phyloP scores from a whole-genome alignment of 352 stramenopile species.

The Phytophthora macrochlamydospora region DNA sequence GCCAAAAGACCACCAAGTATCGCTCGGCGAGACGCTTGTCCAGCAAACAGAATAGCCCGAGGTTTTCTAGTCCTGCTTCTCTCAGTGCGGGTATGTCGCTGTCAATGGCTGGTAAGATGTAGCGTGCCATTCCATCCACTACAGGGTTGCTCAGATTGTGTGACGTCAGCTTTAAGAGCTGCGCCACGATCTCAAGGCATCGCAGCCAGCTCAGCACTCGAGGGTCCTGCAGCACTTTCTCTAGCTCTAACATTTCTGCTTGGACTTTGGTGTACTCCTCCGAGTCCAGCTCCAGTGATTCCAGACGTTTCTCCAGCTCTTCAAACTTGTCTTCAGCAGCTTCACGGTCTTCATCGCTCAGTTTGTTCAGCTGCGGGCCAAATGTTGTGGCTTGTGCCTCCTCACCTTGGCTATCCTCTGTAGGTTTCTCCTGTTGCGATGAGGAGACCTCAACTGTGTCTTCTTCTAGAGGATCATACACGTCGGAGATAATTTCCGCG shows the following conservation, averaged over 20 bases:
- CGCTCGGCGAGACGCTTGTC: slow-evolving; percentile 71
- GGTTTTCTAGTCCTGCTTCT: slow-evolving; percentile 75
- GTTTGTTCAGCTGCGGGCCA: slow-evolving; percentile 29
- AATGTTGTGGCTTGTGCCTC: slow-evolving; percentile 29
- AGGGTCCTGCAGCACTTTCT: slow-evolving; percentile 73
- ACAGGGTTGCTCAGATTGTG: slow-evolving; percentile 71
- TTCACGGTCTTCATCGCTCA: slow-evolving; percentile 62
- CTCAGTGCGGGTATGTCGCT: slow-evolving; percentile 74
- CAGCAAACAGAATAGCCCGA: slow-evolving; percentile 73
- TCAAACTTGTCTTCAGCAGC: slow-evolving; percentile 63
- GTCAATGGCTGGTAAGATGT: slow-evolving; percentile 81
- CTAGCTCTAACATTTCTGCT: slow-evolving; percentile 67
- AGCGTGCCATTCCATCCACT: slow-evolving; percentile 67
- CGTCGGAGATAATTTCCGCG: slow-evolving; percentile 75
- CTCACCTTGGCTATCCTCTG: slow-evolving; percentile 44
- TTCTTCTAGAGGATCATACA: slow-evolving; percentile 76
- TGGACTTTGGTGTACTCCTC: slow-evolving; percentile 65
- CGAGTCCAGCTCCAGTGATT: slow-evolving; percentile 63
- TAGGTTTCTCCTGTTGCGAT: slow-evolving; percentile 29
- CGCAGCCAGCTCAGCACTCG: slow-evolving; percentile 71
- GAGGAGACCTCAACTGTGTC: slow-evolving; percentile 16
- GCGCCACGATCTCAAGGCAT: slow-evolving; percentile 74
- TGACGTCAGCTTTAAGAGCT: slow-evolving; percentile 75
- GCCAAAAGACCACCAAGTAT: slow-evolving; percentile 82
- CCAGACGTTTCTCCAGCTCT: slow-evolving; percentile 61